These are phyloP conservation scores for Euphorbia peplus DNA, from an alignment of 345 rosid genomes.

Conservation along the genomic window DNA sequence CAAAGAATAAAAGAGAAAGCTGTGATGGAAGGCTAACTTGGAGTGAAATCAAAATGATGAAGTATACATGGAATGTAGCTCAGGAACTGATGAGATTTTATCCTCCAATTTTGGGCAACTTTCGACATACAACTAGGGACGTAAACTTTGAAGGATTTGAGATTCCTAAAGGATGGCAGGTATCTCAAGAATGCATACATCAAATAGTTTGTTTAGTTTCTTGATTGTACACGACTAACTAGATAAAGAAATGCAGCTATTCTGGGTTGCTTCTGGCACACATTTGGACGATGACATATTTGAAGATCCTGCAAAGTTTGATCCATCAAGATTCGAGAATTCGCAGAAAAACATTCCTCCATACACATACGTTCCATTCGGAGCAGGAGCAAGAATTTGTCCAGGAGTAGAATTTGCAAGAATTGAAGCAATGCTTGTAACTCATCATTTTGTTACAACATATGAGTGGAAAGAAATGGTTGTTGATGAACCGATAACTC, in stretches of 20 bases:
- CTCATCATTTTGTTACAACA: slow-evolving; percentile 5
- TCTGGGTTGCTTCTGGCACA: no score
- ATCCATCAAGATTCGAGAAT: slow-evolving; percentile 10
- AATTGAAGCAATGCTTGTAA: not conserved
- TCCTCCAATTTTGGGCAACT: not conserved
- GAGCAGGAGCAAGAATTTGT: slow-evolving; percentile 10
- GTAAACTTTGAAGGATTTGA: not conserved
- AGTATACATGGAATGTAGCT: not conserved
- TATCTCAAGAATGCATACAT: not conserved
- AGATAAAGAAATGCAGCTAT: no score
- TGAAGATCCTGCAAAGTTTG: slow-evolving; percentile 10
- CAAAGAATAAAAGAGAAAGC: no score
- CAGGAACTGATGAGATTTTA: not conserved
- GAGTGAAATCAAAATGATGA: not conserved
- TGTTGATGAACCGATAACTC: not conserved
- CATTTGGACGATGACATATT: not conserved
- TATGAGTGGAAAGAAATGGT: not conserved
- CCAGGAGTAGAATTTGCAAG: slow-evolving; percentile 13
- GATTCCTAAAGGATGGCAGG: not conserved
- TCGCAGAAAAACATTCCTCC: not conserved
- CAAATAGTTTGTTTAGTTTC: no score
- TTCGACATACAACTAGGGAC: not conserved
- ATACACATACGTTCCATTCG: slow-evolving; percentile 6
- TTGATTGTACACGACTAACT: no score
- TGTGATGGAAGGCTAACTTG: no score